Evolutionary conservation across 768 basidiomycete genomes (phyloP).

Genomic region (Crassisporium funariophilum): DNA sequence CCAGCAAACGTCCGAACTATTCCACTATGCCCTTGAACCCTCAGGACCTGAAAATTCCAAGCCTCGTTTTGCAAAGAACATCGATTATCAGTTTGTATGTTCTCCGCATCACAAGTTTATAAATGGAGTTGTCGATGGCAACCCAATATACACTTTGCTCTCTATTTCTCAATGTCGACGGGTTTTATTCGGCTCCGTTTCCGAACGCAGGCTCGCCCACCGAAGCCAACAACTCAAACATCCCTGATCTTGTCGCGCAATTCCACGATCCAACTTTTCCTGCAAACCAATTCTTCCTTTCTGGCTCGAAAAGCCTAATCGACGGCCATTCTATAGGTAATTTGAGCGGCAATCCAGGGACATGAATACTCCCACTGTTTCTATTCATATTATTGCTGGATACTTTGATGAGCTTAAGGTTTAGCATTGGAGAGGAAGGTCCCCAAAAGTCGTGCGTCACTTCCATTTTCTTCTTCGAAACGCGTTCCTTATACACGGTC

Average conservation of each 20-base stretch:
- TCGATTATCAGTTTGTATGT: neutral
- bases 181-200: conserved; percentile 13
- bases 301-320: too few species aligned
- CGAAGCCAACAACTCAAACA: conserved; percentile 1
- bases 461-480: neutral
- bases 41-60: neutral
- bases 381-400: conserved; percentile 5
- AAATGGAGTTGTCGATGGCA: too few species aligned
- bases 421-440: neutral
- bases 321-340: too few species aligned
- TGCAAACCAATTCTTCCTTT: too few species aligned
- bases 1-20: too few species aligned
- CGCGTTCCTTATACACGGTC: too few species aligned
- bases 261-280: conserved; percentile 2
- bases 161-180: conserved; percentile 1
- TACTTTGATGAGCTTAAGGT: neutral
- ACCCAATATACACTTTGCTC: neutral
- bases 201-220: neutral
- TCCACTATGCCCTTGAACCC: too few species aligned
- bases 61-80: neutral
- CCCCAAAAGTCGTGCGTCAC: neutral
- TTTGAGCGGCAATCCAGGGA: neutral
- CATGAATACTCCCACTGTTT: conserved; percentile 3
- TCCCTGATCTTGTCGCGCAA: conserved; percentile 1
- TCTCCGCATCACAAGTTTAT: too few species aligned